Base-by-base conservation (phyloP, 2,329 filamentous ascomycete species). In the Pezicula carpinea region DNA sequence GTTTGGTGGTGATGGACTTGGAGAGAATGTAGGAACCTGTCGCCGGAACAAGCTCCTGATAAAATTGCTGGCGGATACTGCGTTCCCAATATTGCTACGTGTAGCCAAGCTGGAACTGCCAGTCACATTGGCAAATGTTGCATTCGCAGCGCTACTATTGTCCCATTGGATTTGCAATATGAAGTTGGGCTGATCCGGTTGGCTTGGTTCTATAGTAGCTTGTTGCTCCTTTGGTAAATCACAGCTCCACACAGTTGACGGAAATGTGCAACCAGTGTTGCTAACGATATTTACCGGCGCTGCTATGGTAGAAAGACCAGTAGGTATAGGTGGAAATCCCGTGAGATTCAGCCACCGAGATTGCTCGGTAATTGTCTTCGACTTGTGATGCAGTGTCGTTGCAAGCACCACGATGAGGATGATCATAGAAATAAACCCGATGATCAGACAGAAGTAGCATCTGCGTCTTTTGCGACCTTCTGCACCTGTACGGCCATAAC, bases 211-310 rank as follows among this genome's bases (percentile, higher is more conserved):
- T 36, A 84, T 79, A 1, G 76, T 74, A 3, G 75, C 67, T 36
- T 91, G 87, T 50, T 88, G 69, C 56, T 90, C 88, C 62, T 89
- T 89, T 2, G 91, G 89, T 14, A 95, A 67, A 10, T 83, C 78
- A 64, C 91, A 97, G 62, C 86, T 95, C 91, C 91, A 97, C 46
- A 93, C 66, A 0, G 86, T 87, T 3, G 80, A 73, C 1, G 85
- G 85, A 6, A 75, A 71, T 4, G 91, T 82, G 56, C 91, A 97
- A 6, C 78, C 80, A 18, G 79, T 79, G 45, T 80, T 76, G n/a
- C 79, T 69, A 2, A 76, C 69, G 0, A 77, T 76, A 42, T 85
- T 82, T 55, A 87, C 79, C 0, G 89, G 81, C 5, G 85, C 85
- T 14, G 87, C 79, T 14, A 96, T 77, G 0, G 89, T 95, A 51